Evolutionary conservation across 2,329 filamentous ascomycete genomes (phyloP).

Genomic region (Clonostachys chloroleuca): DNA sequence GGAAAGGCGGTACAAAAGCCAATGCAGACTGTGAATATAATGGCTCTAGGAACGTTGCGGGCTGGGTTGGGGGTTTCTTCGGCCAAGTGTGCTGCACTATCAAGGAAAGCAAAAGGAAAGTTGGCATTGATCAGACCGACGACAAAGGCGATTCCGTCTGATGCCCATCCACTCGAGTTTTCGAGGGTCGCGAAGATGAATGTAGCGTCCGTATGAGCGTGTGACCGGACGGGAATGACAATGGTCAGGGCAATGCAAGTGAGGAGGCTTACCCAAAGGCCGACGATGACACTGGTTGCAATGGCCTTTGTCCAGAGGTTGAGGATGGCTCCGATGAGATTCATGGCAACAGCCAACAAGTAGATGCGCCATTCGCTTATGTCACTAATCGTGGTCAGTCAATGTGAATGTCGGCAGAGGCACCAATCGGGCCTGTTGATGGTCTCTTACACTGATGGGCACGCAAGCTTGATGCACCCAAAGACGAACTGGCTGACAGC

Average conservation of each 20-base stretch:
- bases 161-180: slow-evolving; percentile 48
- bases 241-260: slow-evolving; percentile 41
- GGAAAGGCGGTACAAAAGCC: slow-evolving; percentile 43
- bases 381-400: slow-evolving; percentile 3
- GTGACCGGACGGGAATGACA: slow-evolving; percentile 39
- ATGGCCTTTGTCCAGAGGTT: slow-evolving; percentile 24
- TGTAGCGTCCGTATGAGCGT: slow-evolving; percentile 32
- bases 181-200: slow-evolving; percentile 48
- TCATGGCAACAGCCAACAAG: slow-evolving; percentile 36
- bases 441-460: slow-evolving; percentile 22
- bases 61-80: slow-evolving; percentile 40
- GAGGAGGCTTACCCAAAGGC: slow-evolving; percentile 38
- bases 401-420: too few species aligned
- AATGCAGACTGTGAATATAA: slow-evolving; percentile 38
- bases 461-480: too few species aligned
- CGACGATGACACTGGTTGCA: slow-evolving; percentile 7
- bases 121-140: slow-evolving; percentile 42
- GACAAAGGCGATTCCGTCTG: slow-evolving; percentile 43
- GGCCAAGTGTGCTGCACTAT: slow-evolving; percentile 42
- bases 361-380: slow-evolving; percentile 43
- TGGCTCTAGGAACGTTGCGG: slow-evolving; percentile 28
- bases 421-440: too few species aligned
- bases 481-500: too few species aligned
- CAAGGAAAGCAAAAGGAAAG: slow-evolving; percentile 40
- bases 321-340: slow-evolving; percentile 31